Conservation (phyloP, 2,329 filamentous ascomycete species). For the Phialophora verrucosa region DNA sequence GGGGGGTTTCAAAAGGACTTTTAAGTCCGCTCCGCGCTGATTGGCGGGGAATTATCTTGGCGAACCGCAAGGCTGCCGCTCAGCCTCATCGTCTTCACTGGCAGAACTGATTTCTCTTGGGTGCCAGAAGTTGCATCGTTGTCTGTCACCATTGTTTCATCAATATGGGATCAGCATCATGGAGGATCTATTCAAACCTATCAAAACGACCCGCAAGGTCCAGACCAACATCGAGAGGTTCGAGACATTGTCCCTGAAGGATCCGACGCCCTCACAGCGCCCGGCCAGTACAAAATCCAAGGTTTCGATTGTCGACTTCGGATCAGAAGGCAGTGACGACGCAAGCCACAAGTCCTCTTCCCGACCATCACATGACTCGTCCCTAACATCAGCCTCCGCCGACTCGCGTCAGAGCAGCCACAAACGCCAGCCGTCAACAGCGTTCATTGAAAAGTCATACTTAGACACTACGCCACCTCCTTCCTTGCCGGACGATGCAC, state of each 20-base stretch:
- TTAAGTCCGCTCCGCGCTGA: background rate
- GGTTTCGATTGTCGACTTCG: conserved; percentile 33
- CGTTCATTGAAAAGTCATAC: conserved; percentile 38
- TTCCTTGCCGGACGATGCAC: conserved; percentile 53
- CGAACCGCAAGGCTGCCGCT: conserved; percentile 2
- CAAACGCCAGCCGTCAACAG: conserved; percentile 34
- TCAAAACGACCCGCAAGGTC: conserved; percentile 60
- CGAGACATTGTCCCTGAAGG: conserved; percentile 44
- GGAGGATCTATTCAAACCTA: conserved; percentile 60
- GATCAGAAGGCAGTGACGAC: conserved; percentile 22
- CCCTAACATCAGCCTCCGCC: conserved; percentile 43
- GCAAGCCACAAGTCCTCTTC: conserved; percentile 27
- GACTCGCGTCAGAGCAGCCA: conserved; percentile 21
- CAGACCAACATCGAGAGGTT: conserved; percentile 52
- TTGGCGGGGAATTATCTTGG: background rate
- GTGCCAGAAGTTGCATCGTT: background rate
- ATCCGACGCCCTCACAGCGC: conserved; percentile 16
- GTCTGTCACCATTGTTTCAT: background rate
- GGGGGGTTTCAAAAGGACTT: background rate
- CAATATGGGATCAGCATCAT: conserved; percentile 46
- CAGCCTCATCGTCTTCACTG: conserved; percentile 1
- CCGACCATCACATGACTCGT: conserved; percentile 37
- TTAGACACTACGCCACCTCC: conserved; percentile 25
- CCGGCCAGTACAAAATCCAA: conserved; percentile 29
- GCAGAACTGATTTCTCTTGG: background rate